Base-by-base conservation (phyloP, 2,329 filamentous ascomycete genomes). In the Paramyrothecium roridum region DNA sequence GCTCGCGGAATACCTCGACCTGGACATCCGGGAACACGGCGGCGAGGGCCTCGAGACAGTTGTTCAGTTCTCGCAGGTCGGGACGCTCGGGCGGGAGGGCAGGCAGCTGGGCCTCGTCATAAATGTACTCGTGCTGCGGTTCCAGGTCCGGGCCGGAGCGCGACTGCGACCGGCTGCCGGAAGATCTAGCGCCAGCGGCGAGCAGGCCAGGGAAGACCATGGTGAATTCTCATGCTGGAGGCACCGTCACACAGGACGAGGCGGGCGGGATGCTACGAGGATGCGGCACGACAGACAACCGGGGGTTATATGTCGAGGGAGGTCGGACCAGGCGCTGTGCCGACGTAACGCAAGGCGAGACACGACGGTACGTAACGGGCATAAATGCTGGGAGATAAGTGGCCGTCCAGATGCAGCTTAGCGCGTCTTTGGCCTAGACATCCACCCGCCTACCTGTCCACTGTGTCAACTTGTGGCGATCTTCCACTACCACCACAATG, bases 1-100 rank as follows among this genome's bases (percentile, higher is more conserved):
- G 89, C 75, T 93, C 90, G 48, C 90, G 84, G 67, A 95, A 91
- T 19, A 93, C 90, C 62, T 93, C 89, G 57, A 90, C 79, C 70
- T 91, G 88, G n/a, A 93, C 79, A 70, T 93, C 85, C 26, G 90
- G 90, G 61, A 95, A 95, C 10, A 93, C 80, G 50, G 84, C 84
- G 21, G 85, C 83, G 47, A 95, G 81, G 13, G 81, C 84, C 57
- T 83, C 82, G 59, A 95, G 83, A 62, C 85, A 81, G 52, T 78
- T 77, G 73, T 93, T 93, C 50, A 93, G 79, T 56, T 88, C 83
- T 61, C 82, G 78, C 22, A 92, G 78, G 63, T 91, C 82, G 43
- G 83, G 81, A 37, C 81, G 75, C 57, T 87, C 83, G 60, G 76
- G 73, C 8, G 72, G 69, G 22, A 77, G 60, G 48, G 75, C 74